Evolutionary conservation across 1,284 basidiomycete genomes (phyloP), one percentile per base, ranked within the genome.

Genomic region (Peniophora sp.): DNA sequence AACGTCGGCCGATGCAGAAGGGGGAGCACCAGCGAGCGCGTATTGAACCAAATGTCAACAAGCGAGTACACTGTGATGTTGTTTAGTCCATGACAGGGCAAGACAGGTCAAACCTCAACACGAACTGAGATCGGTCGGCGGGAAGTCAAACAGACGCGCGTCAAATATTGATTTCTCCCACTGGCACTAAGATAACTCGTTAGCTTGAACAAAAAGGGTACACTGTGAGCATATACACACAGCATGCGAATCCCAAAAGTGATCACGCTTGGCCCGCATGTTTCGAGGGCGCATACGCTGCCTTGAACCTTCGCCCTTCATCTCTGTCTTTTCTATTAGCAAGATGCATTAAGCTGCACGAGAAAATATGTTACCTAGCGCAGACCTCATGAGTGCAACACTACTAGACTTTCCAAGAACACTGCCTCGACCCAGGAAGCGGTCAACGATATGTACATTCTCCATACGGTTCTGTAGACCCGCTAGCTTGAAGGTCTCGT

Each of bases 81-180:
- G 5, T 5, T 32, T 5, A 32, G 27, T 5, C 12, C 6, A 32
- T 32, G 12, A 12, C 6, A 32, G 5, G 27, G 12, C 12, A n/a
- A n/a, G n/a, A 32, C 12, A 32, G 27, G 27, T 32, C 27, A 6
- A 12, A 32, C 6, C 27, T 32, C 12, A n/a, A n/a, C n/a, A n/a
- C n/a, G n/a, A n/a, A 32, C 27, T 32, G 27, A 94, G 70, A 50
- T 89, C 85, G 2, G 69, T 59, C 0, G 77, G 74, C 0, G 86
- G 85, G 56, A 82, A 88, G 23, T 60, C 56, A 51, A 67, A 63
- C 48, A 64, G 44, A 25, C 19, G 44, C 10, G 44, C 20, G 23
- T 45, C 44, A 45, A 25, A 22, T n/a, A 10, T 25, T 10, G 16
- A 20, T n/a, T 45, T 14, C 44, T 45, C 44, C 44, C 44, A 45